phyloP scores from a whole-genome alignment of 148 eudicot genomes.

The Dysphania ambrosioides region DNA sequence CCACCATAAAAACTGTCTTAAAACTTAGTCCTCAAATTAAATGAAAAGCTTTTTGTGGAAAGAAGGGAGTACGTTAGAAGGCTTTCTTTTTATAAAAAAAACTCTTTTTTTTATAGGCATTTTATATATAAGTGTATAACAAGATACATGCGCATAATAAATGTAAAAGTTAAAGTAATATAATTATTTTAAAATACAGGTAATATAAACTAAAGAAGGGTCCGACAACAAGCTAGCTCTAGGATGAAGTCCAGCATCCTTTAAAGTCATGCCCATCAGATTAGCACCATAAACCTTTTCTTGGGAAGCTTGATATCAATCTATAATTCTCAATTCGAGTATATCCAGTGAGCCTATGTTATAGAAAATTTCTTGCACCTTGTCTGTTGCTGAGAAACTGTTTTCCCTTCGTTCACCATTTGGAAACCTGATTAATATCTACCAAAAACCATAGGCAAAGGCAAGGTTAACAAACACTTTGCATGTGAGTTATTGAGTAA shows the following conservation, averaged over 20 bases:
- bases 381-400: constrained; percentile 58
- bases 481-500: no score
- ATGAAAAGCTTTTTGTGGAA: no score
- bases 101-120: no score
- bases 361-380: constrained; percentile 51
- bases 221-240: constrained; percentile 74
- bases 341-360: constrained; percentile 63
- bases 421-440: constrained; percentile 83
- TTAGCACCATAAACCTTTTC: constrained; percentile 74
- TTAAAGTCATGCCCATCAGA: constrained; percentile 57
- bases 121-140: no score
- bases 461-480: background rate
- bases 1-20: no score
- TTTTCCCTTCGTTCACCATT: constrained; percentile 75
- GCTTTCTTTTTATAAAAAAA: no score
- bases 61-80: no score
- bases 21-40: no score
- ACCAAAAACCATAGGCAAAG: constrained; percentile 15
- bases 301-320: constrained; percentile 75
- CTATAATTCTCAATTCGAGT: constrained; percentile 55
- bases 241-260: constrained; percentile 80
- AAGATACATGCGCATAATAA: no score
- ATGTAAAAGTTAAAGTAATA: no score
- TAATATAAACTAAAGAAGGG: constrained; percentile 33
- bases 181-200: no score